These are phyloP conservation scores for Atractiella rhizophila DNA, from an alignment of 768 basidiomycete species.

Conservation along the genomic window DNA sequence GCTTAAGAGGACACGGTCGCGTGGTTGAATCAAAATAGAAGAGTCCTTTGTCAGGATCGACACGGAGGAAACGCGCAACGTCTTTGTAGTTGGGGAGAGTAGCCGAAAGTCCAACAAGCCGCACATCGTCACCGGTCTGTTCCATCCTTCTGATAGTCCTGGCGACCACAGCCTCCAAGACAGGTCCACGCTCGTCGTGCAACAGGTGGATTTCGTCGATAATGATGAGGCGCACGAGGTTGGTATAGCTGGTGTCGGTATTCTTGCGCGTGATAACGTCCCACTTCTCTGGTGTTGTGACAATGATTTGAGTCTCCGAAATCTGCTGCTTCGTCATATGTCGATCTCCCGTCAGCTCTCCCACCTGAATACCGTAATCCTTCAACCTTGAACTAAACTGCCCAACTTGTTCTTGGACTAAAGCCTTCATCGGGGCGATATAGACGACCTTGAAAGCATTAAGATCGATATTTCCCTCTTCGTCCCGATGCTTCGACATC, in stretches of 20 bases:
- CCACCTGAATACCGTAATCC: conserved; percentile 52
- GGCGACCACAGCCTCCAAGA: conserved; percentile 70
- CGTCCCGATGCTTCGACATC: conserved; percentile 60
- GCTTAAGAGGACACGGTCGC: conserved; percentile 79
- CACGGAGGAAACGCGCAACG: conserved; percentile 86
- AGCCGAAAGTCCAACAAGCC: conserved; percentile 81
- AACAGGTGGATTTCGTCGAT: conserved; percentile 94
- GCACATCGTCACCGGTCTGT: conserved; percentile 73
- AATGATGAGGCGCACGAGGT: conserved; percentile 82
- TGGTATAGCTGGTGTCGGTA: conserved; percentile 88
- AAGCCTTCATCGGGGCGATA: conserved; percentile 95
- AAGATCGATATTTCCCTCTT: conserved; percentile 53
- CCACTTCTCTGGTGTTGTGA: conserved; percentile 98
- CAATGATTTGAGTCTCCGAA: conserved; percentile 86
- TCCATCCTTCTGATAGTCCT: conserved; percentile 82
- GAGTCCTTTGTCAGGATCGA: conserved; percentile 67
- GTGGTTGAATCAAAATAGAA: conserved; percentile 94
- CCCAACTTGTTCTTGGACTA: conserved; percentile 96
- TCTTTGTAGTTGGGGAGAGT: conserved; percentile 97
- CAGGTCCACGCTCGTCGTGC: conserved; percentile 94
- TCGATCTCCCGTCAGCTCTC: conserved; percentile 85
- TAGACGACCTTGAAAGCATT: conserved; percentile 90
- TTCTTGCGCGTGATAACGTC: conserved; percentile 97
- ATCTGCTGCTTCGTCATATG: conserved; percentile 98
- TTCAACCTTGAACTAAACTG: conserved; percentile 60